These are phyloP conservation scores for Lecanicillium sp. DNA, from an alignment of 2,329 filamentous ascomycete genomes.

Conservation along the genomic window DNA sequence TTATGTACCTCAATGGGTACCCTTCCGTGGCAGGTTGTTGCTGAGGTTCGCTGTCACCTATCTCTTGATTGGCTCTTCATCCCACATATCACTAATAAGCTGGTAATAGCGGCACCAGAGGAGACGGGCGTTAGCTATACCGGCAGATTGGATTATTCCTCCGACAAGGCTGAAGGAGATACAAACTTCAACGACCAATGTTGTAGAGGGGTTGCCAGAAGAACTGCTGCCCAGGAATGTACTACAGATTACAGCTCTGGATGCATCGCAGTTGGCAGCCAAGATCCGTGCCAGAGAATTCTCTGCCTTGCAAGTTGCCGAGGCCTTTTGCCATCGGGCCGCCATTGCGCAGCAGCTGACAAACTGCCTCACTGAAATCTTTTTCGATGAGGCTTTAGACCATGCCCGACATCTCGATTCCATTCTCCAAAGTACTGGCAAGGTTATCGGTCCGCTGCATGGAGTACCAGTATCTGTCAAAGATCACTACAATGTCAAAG, in stretches of 20 bases:
- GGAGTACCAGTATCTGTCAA: constrained; percentile 45
- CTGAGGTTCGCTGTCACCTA: too few species aligned
- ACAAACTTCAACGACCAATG: neutral
- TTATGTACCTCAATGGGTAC: too few species aligned
- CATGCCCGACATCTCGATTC: neutral
- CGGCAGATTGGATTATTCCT: neutral
- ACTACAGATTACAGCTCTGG: neutral
- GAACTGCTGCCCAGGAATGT: neutral
- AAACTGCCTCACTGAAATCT: constrained; percentile 2
- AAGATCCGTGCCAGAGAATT: neutral
- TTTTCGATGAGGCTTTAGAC: neutral
- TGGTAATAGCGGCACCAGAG: constrained; percentile 13
- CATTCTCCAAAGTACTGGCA: constrained; percentile 5
- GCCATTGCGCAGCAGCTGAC: constrained; percentile 4
- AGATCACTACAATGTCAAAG: constrained; percentile 32
- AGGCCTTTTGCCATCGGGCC: constrained; percentile 1
- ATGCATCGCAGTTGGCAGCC: constrained; percentile 1
- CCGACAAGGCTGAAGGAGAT: neutral
- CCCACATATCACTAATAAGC: too few species aligned
- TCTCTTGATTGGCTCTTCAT: too few species aligned
- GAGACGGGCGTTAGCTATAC: neutral
- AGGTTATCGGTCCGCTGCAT: constrained; percentile 40
- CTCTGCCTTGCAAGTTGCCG: neutral
- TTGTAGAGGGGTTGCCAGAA: neutral
- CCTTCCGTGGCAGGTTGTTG: too few species aligned